These are phyloP conservation scores for Umbilicus rupestris DNA, from an alignment of 164 flowering plant species.

Conservation along the genomic window DNA sequence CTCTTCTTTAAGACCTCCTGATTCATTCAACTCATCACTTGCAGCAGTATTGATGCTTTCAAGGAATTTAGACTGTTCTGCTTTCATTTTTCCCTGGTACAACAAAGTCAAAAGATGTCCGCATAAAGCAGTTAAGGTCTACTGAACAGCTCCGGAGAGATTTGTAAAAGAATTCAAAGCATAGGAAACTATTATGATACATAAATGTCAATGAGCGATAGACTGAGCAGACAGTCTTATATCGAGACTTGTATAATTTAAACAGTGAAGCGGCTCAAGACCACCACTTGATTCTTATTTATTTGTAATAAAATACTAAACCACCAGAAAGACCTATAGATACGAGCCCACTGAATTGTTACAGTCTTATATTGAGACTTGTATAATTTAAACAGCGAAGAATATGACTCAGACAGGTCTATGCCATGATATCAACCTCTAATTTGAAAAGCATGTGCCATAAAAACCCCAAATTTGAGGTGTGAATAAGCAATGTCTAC, in stretches of 20 bases:
- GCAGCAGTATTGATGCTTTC: conserved; percentile 38
- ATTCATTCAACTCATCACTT: conserved; percentile 24
- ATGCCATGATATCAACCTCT: too few relatives aligned
- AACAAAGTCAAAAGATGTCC: conserved; percentile 9
- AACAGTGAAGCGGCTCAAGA: too few relatives aligned
- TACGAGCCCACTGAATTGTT: too few relatives aligned
- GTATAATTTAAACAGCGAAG: too few relatives aligned
- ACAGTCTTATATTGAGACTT: too few relatives aligned
- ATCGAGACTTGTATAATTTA: too few relatives aligned
- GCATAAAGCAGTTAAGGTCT: not conserved
- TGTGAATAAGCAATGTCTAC: not conserved
- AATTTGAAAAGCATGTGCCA: too few relatives aligned
- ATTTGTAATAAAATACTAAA: not conserved
- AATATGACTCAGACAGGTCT: too few relatives aligned
- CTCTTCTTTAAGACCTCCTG: conserved; percentile 24
- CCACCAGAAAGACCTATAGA: too few relatives aligned
- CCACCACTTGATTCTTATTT: too few relatives aligned
- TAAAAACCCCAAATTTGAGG: too few relatives aligned
- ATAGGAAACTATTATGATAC: not conserved
- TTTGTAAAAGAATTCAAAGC: not conserved
- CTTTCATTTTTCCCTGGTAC: conserved; percentile 88
- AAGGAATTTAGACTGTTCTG: conserved; percentile 78
- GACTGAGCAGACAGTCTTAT: too few relatives aligned
- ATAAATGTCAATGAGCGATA: not conserved
- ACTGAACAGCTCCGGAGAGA: not conserved